Conservation (phyloP, 1,139 yeast genomes). For the Yamadazyma oceani region DNA sequence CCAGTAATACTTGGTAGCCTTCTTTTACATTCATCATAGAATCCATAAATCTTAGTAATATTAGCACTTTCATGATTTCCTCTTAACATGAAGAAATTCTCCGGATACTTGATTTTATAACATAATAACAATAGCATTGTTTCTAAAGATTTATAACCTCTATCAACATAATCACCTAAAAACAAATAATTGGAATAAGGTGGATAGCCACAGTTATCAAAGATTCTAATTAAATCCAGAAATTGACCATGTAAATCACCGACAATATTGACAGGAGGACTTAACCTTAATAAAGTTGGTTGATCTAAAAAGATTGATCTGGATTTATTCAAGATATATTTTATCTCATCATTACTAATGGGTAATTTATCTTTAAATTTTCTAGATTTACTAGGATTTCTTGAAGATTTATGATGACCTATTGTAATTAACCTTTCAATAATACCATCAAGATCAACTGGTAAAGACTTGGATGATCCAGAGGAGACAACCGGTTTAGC, state of each 20-base stretch:
- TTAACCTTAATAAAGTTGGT: constrained; percentile 71
- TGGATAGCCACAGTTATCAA: constrained; percentile 78
- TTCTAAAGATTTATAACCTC: constrained; percentile 82
- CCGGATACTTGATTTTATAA: constrained; percentile 79
- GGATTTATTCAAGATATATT: constrained; percentile 63
- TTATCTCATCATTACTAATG: constrained; percentile 53
- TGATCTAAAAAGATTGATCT: constrained; percentile 71
- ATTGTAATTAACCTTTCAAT: constrained; percentile 53
- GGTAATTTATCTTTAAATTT: constrained; percentile 42
- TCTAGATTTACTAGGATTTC: constrained; percentile 24
- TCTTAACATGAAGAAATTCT: constrained; percentile 76
- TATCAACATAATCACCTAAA: constrained; percentile 83
- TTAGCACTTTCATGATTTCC: constrained; percentile 88
- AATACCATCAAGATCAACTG: constrained; percentile 53
- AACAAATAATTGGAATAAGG: constrained; percentile 77
- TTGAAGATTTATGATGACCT: constrained; percentile 28
- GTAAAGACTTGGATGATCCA: constrained; percentile 12
- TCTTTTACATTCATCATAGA: constrained; percentile 85
- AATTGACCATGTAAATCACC: constrained; percentile 90
- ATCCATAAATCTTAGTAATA: constrained; percentile 82
- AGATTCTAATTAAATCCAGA: constrained; percentile 69
- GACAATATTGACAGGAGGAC: constrained; percentile 84
- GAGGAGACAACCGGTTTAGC: no score
- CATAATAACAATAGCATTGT: constrained; percentile 71
- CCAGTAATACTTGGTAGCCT: constrained; percentile 53